Evolutionary conservation across 257 asterid species (phyloP).

Genomic region (Przewalskia tangutica): DNA sequence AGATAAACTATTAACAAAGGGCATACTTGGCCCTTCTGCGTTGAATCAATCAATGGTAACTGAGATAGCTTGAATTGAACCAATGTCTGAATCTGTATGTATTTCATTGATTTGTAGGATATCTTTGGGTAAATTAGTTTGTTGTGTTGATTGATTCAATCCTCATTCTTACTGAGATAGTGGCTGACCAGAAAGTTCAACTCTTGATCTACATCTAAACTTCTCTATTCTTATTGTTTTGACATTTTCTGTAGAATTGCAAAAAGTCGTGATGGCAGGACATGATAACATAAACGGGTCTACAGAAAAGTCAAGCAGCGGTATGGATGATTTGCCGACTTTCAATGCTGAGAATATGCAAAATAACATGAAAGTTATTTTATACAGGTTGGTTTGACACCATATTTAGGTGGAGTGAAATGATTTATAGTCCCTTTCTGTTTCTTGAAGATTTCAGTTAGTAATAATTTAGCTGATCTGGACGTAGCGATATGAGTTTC

Average conservation of each 20-base stretch:
- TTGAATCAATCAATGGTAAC: not conserved
- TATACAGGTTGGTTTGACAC: conserved; percentile 44
- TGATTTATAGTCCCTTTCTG: not conserved
- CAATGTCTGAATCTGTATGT: not conserved
- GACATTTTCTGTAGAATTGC: not conserved
- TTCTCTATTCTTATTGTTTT: not conserved
- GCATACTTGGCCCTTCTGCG: too few relatives aligned
- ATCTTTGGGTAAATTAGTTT: not conserved
- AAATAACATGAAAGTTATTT: conserved; percentile 54
- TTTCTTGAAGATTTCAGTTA: not conserved
- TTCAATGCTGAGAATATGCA: conserved; percentile 65
- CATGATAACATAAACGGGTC: conserved; percentile 33
- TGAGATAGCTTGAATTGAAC: not conserved
- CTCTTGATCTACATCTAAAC: not conserved
- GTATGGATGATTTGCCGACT: conserved; percentile 47
- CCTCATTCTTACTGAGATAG: not conserved
- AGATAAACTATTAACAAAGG: too few relatives aligned
- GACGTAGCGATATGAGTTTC: not conserved
- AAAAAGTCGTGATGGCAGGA: conserved; percentile 38
- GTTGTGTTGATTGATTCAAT: not conserved
- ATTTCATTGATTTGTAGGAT: not conserved
- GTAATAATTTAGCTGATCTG: not conserved
- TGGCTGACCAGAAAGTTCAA: not conserved
- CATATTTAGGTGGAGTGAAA: not conserved
- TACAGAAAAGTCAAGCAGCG: conserved; percentile 41